Evolutionary conservation across 768 basidiomycete genomes (phyloP).

Genomic region (Tylopilus subfusipes): DNA sequence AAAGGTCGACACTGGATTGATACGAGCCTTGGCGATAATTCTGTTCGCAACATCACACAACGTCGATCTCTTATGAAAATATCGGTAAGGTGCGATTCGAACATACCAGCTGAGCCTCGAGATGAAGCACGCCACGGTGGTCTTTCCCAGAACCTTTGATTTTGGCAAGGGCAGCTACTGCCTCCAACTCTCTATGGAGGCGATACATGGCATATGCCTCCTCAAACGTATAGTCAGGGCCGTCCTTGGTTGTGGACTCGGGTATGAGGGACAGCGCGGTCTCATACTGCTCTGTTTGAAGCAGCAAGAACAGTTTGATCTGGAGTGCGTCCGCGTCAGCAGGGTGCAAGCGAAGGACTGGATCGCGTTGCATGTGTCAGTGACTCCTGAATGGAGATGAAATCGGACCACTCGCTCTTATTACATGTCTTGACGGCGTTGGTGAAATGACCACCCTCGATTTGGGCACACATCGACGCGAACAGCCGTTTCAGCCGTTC

Average conservation of each 20-base stretch:
- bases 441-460: constrained; percentile 82
- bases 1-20: constrained; percentile 68
- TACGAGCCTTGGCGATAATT: constrained; percentile 77
- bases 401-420: constrained; percentile 59
- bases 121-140: constrained; percentile 66
- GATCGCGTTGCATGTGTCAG: constrained; percentile 14
- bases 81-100: constrained; percentile 10
- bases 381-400: constrained; percentile 20
- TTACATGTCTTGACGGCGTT: constrained; percentile 91
- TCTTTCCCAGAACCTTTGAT: constrained; percentile 44
- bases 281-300: constrained; percentile 82
- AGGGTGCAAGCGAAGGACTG: constrained; percentile 72
- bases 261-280: constrained; percentile 61
- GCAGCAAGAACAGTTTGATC: constrained; percentile 81
- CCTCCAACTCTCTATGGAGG: constrained; percentile 71
- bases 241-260: constrained; percentile 10
- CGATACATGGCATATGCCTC: constrained; percentile 82
- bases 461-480: constrained; percentile 78
- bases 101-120: constrained; percentile 85
- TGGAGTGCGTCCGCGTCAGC: constrained; percentile 68
- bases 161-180: constrained; percentile 46
- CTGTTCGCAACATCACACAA: constrained; percentile 37
- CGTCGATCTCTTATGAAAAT: constrained; percentile 16
- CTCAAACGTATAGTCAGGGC: constrained; percentile 49
- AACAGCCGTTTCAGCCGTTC: constrained; percentile 56